Base-by-base conservation (phyloP, 306 rosid species). In the Gastrolobium bilobum region DNA sequence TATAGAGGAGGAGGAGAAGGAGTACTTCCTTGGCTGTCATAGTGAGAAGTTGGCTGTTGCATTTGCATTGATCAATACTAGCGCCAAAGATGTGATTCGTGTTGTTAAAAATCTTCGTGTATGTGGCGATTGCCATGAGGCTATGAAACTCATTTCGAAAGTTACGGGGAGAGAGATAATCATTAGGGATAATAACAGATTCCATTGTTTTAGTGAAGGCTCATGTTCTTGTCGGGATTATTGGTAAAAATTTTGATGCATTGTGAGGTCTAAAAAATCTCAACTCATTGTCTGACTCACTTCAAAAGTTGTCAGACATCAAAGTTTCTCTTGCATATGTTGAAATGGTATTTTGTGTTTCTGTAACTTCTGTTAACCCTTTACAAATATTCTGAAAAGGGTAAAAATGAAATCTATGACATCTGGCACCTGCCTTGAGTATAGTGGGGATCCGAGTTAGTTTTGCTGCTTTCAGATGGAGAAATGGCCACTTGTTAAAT, bases 31-130 rank as follows among this genome's bases (percentile, higher is more conserved):
- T 53, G 87, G 96, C 38, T 86, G 83, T 67, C 97, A 92, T 69
- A 90, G 94, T 60, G 96, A 90, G 84, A 90, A 90, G 74, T 69
- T 92, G 50, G 96, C 97, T 40, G 54, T 90, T 87, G 96, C 96
- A 60, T 90, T 90, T 78, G 92, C 90, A 47, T 80, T 89, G 42
- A 89, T 92, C 78, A 80, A 83, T 76, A 79, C 86, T 1, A 13
- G 58, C 38, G 68, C 83, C 0, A 59, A 76, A 46, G 84, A 86
- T 56, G 87, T 79, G 38, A 90, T 90, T 64, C 88, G 96, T 68
- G 89, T 92, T 9, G 91, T 84, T 33, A 90, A 92, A 71, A 92
- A 92, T 79, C 97, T 92, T 39, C 94, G 94, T 7, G 89, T 88
- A 1, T 92, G 94, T 57, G 91, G 91, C 0, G 91, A 88, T 79